Evolutionary conservation across 306 rosid species (phyloP).

Genomic region (Calophaca sinica): DNA sequence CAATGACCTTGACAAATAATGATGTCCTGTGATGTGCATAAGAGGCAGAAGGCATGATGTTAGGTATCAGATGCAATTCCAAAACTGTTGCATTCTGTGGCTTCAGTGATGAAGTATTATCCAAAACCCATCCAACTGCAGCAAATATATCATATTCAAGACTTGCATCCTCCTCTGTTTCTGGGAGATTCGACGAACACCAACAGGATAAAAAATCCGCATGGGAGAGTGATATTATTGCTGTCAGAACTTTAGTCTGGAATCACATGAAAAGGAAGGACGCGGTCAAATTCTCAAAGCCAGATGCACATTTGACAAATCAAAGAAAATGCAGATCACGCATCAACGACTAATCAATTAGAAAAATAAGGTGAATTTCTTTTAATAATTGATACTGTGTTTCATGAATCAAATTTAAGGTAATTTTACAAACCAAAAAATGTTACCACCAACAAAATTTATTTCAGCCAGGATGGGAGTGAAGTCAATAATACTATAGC

Average conservation of each 20-base stretch:
- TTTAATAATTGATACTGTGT: constrained; percentile 11
- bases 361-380: constrained; percentile 17
- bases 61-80: constrained; percentile 62
- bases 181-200: constrained; percentile 88
- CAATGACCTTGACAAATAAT: constrained; percentile 89
- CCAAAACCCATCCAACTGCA: constrained; percentile 93
- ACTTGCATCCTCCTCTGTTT: constrained; percentile 80
- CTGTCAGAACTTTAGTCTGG: constrained; percentile 93
- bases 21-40: constrained; percentile 94
- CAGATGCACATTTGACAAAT: constrained; percentile 40
- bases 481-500: constrained; percentile 31
- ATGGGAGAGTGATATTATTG: constrained; percentile 82
- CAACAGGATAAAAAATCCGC: constrained; percentile 86
- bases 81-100: constrained; percentile 52
- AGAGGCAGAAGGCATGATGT: constrained; percentile 69
- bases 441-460: not conserved
- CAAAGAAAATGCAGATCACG: constrained; percentile 46
- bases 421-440: constrained; percentile 20
- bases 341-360: constrained; percentile 29
- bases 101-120: constrained; percentile 57
- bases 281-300: constrained; percentile 44
- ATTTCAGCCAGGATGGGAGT: constrained; percentile 8
- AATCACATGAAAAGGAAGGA: constrained; percentile 60
- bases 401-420: constrained; percentile 3
- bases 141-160: constrained; percentile 86